Base-by-base conservation (phyloP, 225 moss, liverwort and hornwort species). In the Thuidium tamariscinum region DNA sequence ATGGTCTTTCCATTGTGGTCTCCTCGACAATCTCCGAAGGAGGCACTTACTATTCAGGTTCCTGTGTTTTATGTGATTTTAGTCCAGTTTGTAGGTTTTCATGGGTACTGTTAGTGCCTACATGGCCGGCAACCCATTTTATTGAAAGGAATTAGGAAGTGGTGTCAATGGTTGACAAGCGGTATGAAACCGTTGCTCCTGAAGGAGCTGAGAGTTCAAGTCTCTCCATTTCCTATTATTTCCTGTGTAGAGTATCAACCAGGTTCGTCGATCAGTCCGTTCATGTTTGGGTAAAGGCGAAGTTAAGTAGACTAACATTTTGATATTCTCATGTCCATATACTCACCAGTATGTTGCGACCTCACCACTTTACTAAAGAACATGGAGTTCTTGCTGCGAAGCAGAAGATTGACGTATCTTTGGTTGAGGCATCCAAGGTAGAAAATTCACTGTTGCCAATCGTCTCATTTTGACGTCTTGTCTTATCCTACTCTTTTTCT, bases 151-250 rank as follows among this genome's bases (percentile, higher is more conserved):
- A 93, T 91, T 98, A 96, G 96, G 97, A 98, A 98, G 94, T 98
- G 97, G 88, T 98, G 97, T 98, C 97, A 96, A 96, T 87, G 96
- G 97, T 91, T 98, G 97, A 98, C 97, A 98, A 93, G 95, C 96
- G 97, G 97, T 95, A 67, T 83, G 76, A 92, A 95, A 87, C 97
- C 97, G 97, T 98, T 98, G 95, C 97, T 98, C 97, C 94, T 88
- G 85, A 91, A 90, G 96, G 97, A 95, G 97, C 93, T 98, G 97
- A 98, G 97, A 98, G 97, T 98, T 98, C 97, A 94, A 98, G 93
- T 98, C 97, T 98, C 97, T 98, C 97, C 97, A 98, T 95, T 98
- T 98, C 96, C 96, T 98, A 93, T 91, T 90, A 92, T 89, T 93
- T 91, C 93, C 89, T 86, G 88, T 26, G 46, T 70, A 57, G 72